These are phyloP conservation scores for Parastagonospora avenae DNA, from an alignment of 2,329 filamentous ascomycete genomes.

Conservation along the genomic window DNA sequence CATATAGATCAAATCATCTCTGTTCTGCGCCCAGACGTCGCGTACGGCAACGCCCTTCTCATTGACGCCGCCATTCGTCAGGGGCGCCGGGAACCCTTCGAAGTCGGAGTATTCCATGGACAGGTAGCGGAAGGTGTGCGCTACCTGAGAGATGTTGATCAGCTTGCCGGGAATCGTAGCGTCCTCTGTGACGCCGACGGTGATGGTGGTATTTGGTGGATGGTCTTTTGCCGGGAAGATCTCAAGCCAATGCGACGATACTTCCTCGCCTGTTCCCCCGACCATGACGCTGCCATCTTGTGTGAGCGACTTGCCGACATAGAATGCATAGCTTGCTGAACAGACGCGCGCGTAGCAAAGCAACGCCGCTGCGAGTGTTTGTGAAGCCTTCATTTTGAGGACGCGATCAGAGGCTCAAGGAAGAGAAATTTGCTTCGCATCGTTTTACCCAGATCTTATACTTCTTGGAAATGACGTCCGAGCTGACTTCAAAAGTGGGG, in stretches of 20 bases:
- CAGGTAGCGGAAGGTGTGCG: slow-evolving; percentile 42
- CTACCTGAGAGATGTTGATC: slow-evolving; percentile 42
- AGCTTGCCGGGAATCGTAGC: slow-evolving; percentile 45
- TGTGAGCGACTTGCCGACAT: slow-evolving; percentile 54
- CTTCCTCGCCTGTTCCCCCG: slow-evolving; percentile 56
- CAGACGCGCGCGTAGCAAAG: slow-evolving; percentile 13
- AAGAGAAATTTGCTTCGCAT: background rate
- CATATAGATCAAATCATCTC: slow-evolving; percentile 48
- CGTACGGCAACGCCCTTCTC: slow-evolving; percentile 50
- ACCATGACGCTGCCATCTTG: slow-evolving; percentile 51
- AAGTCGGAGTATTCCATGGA: slow-evolving; percentile 49
- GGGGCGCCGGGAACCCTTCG: slow-evolving; percentile 51
- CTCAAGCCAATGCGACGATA: slow-evolving; percentile 55
- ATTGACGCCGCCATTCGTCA: slow-evolving; percentile 53
- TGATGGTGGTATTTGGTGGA: slow-evolving; percentile 49
- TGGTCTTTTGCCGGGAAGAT: slow-evolving; percentile 52
- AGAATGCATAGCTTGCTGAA: slow-evolving; percentile 56
- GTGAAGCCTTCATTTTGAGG: too few species aligned
- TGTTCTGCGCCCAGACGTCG: slow-evolving; percentile 51
- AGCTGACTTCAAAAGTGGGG: too few species aligned
- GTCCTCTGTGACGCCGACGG: slow-evolving; percentile 50
- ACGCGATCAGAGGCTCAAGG: too few species aligned
- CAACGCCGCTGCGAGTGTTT: background rate
- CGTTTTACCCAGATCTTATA: too few species aligned
- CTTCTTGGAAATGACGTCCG: too few species aligned